phyloP scores from a whole-genome alignment of 176 grass and related monocot genomes.

The Triticum aestivum region IWGSC_CS_RefSeq_v2.1 NC_057804.1:90666743-90667242 shows the following conservation, averaged over 20 bases:
- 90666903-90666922: constrained; percentile 31
- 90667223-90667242: constrained; percentile 25
- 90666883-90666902: constrained; percentile 10
- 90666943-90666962: constrained; percentile 1
- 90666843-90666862: neutral
- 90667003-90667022: constrained; percentile 12
- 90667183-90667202: constrained; percentile 31
- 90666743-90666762: neutral
- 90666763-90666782: neutral
- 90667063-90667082: neutral
- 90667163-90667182: constrained; percentile 42
- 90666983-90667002: neutral
- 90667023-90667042: neutral
- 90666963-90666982: neutral
- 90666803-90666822: constrained; percentile 3
- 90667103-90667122: constrained; percentile 3
- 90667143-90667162: constrained; percentile 38
- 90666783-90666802: neutral
- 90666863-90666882: neutral
- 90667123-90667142: constrained; percentile 22
- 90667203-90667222: constrained; percentile 44
- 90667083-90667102: constrained; percentile 44
- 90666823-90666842: neutral
- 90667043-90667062: neutral
- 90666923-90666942: neutral